Base-by-base conservation (phyloP, 1,139 yeast genomes). In the Kodamaea fungicola region DNA sequence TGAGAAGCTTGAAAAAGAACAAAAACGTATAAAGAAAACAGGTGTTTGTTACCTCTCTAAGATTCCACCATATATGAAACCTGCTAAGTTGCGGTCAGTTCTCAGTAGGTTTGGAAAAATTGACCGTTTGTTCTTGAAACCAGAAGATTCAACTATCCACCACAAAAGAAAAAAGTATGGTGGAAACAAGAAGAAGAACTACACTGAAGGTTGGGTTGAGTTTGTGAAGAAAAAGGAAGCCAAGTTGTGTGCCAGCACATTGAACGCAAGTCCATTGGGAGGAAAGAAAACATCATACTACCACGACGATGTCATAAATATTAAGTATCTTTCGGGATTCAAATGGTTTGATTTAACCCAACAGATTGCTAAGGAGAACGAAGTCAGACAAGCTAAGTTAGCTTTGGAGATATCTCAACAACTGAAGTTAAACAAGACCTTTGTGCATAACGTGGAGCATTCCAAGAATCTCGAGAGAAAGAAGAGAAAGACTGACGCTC, bases 171-270 rank as follows among this genome's bases (percentile, higher is more conserved):
- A 86, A 12, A 85, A 84, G 50, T 77, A 79, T 46, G 97, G 97
- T 10, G 98, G 98, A n/a, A 94, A 92, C 60, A 89, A 88, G 62
- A 90, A 90, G 64, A 76, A 76, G 55, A 83, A 77, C 60, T 94
- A 77, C 55, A 86, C 85, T 12, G 98, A 94, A 67, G 99, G 98
- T 6, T 92, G 99, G 99, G 94, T 87, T 6, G 99, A 92, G 61
- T 94, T 87, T 62, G 66, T 74, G 12, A 77, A 79, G 53, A 92
- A 92, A 57, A 76, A 75, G 50, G 86, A 89, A 52, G 98, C 98
- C 1, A 92, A 92, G 58, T 61, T 88, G 23, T 90, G 96, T 44
- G 96, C 95, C 4, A 70, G 71, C 6, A 84, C 97, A 0, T 64
- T 94, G 50, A 94, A 92, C 55, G 96, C 96, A 8, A 85, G 87